Evolutionary conservation across 2,329 filamentous ascomycete species (phyloP).

Genomic region (Allantophomopsis cytisporea): DNA sequence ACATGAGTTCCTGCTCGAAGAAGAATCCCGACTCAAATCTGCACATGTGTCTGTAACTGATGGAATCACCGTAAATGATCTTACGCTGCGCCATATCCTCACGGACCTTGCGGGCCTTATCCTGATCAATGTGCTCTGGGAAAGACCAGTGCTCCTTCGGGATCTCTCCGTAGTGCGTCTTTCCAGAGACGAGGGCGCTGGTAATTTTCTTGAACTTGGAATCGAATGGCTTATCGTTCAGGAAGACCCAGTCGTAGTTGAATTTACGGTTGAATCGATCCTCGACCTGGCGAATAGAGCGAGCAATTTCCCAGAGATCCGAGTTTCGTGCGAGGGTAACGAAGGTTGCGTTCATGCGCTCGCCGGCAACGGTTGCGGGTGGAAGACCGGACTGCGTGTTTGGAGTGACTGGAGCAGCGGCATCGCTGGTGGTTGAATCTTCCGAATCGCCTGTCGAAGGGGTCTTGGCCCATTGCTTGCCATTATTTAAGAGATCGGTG

Average conservation of each 20-base stretch:
- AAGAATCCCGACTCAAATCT: slow-evolving; percentile 99
- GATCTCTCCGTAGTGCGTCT: slow-evolving; percentile 81
- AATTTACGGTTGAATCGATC: slow-evolving; percentile 96
- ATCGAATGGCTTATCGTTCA: slow-evolving; percentile 93
- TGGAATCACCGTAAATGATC: slow-evolving; percentile 95
- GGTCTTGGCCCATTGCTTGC: slow-evolving; percentile 6
- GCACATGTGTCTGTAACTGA: slow-evolving; percentile 99
- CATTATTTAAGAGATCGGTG: slow-evolving; percentile 13
- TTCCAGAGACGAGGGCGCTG: slow-evolving; percentile 78
- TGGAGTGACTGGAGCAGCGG: slow-evolving; percentile 9
- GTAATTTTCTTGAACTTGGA: slow-evolving; percentile 90
- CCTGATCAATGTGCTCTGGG: slow-evolving; percentile 88
- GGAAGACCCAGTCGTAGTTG: slow-evolving; percentile 98
- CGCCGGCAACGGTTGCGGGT: slow-evolving; percentile 41
- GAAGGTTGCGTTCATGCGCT: slow-evolving; percentile 92
- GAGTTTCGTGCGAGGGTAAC: slow-evolving; percentile 87
- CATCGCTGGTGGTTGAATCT: background rate
- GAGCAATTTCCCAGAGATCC: slow-evolving; percentile 92
- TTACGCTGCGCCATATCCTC: slow-evolving; percentile 89
- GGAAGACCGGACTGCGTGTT: slow-evolving; percentile 17
- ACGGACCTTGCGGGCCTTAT: slow-evolving; percentile 78
- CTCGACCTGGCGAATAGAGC: slow-evolving; percentile 91
- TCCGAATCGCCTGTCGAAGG: background rate
- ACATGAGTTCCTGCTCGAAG: slow-evolving; percentile 87
- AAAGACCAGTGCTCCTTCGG: slow-evolving; percentile 93